Evolutionary conservation across 192 early-diverging fungal genomes (phyloP).

Genomic region (Dispira simplex): DNA sequence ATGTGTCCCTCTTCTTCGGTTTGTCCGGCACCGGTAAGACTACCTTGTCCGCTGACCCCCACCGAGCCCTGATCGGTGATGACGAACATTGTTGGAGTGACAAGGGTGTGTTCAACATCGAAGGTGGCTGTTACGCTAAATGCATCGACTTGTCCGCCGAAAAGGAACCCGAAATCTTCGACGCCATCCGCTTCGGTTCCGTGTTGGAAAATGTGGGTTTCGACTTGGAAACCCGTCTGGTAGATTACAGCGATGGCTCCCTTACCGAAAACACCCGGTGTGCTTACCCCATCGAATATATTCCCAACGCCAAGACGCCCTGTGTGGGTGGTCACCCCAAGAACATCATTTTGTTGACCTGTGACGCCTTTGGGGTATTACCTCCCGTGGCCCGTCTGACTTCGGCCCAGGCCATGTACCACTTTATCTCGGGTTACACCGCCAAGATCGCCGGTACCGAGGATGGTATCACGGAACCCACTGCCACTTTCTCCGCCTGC

Average conservation of each 20-base stretch:
- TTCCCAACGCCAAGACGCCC: conserved; percentile 87
- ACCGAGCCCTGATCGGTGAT: conserved; percentile 88
- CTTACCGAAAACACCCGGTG: conserved; percentile 95
- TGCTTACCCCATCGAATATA: conserved; percentile 91
- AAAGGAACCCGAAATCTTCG: conserved; percentile 98
- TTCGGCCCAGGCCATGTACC: conserved; percentile 84
- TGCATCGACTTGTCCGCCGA: conserved; percentile 86
- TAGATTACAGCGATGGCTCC: conserved; percentile 65
- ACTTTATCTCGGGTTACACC: conserved; percentile 96
- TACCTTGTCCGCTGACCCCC: conserved; percentile 89
- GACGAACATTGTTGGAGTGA: conserved; percentile 99
- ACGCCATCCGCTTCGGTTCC: conserved; percentile 85
- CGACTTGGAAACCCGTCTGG: conserved; percentile 49
- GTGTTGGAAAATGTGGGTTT: conserved; percentile 91
- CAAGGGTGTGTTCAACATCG: conserved; percentile 94
- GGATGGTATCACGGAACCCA: conserved; percentile 81
- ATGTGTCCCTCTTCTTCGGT: conserved; percentile 97
- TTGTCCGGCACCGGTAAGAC: conserved; percentile 98
- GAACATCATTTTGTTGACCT: conserved; percentile 93
- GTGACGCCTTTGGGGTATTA: conserved; percentile 93
- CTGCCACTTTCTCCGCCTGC: conserved; percentile 86
- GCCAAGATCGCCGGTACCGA: conserved; percentile 98
- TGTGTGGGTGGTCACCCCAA: conserved; percentile 80
- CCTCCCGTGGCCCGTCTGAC: conserved; percentile 84
- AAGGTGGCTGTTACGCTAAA: conserved; percentile 99